These are phyloP conservation scores for Phylloporus arenicola DNA, from an alignment of 768 basidiomycete species.

Conservation along the genomic window DNA sequence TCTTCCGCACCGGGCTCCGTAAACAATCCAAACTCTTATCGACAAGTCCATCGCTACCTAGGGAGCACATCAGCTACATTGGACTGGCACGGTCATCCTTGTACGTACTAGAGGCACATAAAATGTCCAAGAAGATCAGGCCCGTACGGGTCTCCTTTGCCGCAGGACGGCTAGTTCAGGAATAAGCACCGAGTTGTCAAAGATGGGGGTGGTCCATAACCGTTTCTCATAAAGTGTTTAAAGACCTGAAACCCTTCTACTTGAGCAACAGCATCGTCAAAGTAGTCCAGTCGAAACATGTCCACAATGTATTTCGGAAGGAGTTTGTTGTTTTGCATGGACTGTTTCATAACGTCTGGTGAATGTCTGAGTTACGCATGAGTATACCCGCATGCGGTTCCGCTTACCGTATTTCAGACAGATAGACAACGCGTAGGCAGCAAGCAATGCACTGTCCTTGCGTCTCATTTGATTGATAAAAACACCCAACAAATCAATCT, in stretches of 20 bases:
- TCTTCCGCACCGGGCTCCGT: neutral
- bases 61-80: neutral
- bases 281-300: conserved; percentile 19
- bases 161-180: conserved; percentile 8
- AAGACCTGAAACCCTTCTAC: conserved; percentile 2
- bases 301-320: conserved; percentile 11
- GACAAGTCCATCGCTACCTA: conserved; percentile 6
- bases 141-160: conserved; percentile 5
- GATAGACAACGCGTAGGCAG: conserved; percentile 14
- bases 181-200: neutral
- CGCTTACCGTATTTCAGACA: conserved; percentile 15
- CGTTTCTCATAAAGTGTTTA: neutral
- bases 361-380: neutral
- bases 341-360: conserved; percentile 12
- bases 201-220: neutral
- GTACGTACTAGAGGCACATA: conserved; percentile 13
- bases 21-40: neutral
- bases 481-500: neutral
- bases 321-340: neutral
- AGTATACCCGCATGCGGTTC: neutral
- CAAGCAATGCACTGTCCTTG: conserved; percentile 11
- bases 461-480: conserved; percentile 13
- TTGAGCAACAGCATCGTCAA: conserved; percentile 19
- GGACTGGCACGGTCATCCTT: neutral
- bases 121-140: conserved; percentile 20